Evolutionary conservation across 352 stramenopile species (phyloP), one percentile per base, ranked within the genome.

Genomic region (Phytophthora constricta): DNA sequence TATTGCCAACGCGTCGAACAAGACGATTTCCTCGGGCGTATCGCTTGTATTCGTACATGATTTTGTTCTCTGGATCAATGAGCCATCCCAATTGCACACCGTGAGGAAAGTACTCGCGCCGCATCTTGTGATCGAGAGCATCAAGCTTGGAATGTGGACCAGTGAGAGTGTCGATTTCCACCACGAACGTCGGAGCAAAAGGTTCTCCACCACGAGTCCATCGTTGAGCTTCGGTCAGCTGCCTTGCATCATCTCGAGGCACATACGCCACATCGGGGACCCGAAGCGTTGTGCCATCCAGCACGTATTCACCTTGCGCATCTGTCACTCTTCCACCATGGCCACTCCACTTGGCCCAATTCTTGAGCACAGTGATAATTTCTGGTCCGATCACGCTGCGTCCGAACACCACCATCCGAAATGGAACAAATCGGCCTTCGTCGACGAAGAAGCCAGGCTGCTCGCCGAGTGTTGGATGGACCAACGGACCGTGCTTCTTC

Each of bases 371-470:
- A 10, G 27, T 46, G 41, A 10, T 31, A 39, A 67, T 67, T 9
- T 45, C 11, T 52, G 50, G 22, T 37, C 31, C 58, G 50, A 72
- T 62, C 7, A 59, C 31, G 34, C 51, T 45, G 33, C 43, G 49
- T 13, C 59, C 65, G 19, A 52, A 64, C 51, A 68, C 58, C 22
- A 68, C 58, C 52, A 56, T 58, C 33, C 52, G 51, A 50, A 49
- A 67, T 50, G 62, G 67, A 13, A 65, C 16, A 58, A 76, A 72
- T 37, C 53, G 56, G 51, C 58, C 62, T 68, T 76, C 62, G 62
- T 76, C 62, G 34, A 76, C 31, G 57, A 62, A 71, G 48, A 76
- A 72, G 2, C 17, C 52, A 58, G 37, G 52, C 28, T 76, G 62
- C 42, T 63, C 62, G 33, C 68, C 62, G 58, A 72, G 31, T 45